Conservation (phyloP, 768 basidiomycete species). For the Pholiota conissans region DNA sequence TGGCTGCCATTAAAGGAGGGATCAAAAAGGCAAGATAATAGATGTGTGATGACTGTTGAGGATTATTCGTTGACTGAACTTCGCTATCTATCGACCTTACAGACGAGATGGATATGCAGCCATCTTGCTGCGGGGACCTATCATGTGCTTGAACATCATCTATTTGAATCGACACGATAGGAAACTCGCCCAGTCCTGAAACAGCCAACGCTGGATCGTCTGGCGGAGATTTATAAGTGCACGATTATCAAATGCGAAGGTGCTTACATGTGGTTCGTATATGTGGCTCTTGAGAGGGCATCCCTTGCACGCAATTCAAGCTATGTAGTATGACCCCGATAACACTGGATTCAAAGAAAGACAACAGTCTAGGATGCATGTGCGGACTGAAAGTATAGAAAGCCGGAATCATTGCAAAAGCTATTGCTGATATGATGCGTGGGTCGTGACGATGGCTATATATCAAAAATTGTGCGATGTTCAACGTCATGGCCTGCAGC, state of each 20-base stretch:
- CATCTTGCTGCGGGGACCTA: not conserved
- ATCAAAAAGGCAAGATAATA: conserved; percentile 66
- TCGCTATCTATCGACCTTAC: conserved; percentile 3
- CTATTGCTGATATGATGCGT: conserved; percentile 56
- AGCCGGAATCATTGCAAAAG: conserved; percentile 71
- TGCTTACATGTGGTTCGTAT: conserved; percentile 4
- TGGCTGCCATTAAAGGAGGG: conserved; percentile 59
- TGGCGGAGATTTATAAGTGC: not conserved
- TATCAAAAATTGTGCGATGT: conserved; percentile 69
- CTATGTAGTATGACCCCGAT: conserved; percentile 54
- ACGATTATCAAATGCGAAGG: not conserved
- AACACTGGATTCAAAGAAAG: conserved; percentile 67
- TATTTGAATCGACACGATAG: conserved; percentile 61
- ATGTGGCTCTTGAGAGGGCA: not conserved
- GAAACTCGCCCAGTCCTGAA: conserved; percentile 20
- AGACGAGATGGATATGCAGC: not conserved
- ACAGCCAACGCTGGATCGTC: not conserved
- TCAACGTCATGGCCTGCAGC: conserved; percentile 70
- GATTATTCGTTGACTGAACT: conserved; percentile 54
- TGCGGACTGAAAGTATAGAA: conserved; percentile 64
- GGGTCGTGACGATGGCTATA: conserved; percentile 53
- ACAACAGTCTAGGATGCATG: conserved; percentile 63
- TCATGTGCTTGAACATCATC: conserved; percentile 44
- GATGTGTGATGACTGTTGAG: conserved; percentile 51
- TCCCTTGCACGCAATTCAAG: conserved; percentile 30